Evolutionary conservation across 148 eudicot genomes (phyloP), one percentile per base, ranked within the genome.

Genomic region (Rheum nobile): DNA sequence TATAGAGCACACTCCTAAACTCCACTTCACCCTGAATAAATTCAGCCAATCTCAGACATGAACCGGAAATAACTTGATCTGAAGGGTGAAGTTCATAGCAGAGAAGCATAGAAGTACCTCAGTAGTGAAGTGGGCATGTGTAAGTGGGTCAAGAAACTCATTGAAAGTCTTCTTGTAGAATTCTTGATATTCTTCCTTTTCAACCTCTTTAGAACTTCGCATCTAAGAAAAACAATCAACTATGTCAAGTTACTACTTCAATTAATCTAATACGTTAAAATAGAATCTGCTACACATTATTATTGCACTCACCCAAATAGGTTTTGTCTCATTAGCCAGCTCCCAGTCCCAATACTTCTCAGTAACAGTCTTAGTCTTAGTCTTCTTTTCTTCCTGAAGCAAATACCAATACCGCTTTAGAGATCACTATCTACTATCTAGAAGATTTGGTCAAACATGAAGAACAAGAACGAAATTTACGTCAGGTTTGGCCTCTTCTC

Each of bases 311-410:
- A 95, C 99, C 99, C 97, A 95, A 75, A 95, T 91, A 71, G 99
- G 99, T 81, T 95, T 95, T 26, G 97, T 95, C 81, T 90, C 99
- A 72, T 95, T 95, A 48, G 91, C 83, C 76, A 95, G 76, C 79
- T 95, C 99, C 97, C 99, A 95, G 83, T 95, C 99, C 97, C 96
- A 90, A 52, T 95, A 95, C 73, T 95, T 91, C 77, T 95, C 99
- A 59, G 96, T 95, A 82, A 90, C 89, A 35, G 92, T 90, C 85
- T 87, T 94, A 74, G 80, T 94, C 72, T 76, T 83, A 82, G 76
- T 88, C 71, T 80, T 83, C 86, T 88, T 91, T 74, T 89, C 93
- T 77, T 78, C 96, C 97, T 95, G 88, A 48, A 77, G 73, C 43
- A 57, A 70, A 61, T 17, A 46, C 3, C 47, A 21, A 9, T 74